Conservation (phyloP, 805 yeast genomes). For the Cyberlindnera maclurae region DNA sequence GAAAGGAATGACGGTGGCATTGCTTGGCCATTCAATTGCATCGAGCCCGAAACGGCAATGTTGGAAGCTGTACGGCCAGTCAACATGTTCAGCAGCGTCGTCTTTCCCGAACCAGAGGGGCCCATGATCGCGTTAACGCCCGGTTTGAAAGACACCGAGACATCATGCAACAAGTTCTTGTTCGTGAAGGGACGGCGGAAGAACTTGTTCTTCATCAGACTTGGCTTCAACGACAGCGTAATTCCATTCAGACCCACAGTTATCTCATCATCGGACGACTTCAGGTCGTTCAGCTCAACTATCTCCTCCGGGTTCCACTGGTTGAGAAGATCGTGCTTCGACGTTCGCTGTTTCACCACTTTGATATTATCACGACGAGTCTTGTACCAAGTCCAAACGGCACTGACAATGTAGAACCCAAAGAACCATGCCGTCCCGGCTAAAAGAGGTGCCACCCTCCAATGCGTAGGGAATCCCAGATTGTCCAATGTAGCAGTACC, state of each 20-base stretch:
- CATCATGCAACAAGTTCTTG: conserved; percentile 23
- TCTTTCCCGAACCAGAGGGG: conserved; percentile 76
- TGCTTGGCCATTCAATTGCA: conserved; percentile 35
- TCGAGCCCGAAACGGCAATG: conserved; percentile 29
- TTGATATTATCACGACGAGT: conserved; percentile 26
- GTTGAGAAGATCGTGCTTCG: conserved; percentile 2
- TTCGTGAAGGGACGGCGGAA: conserved; percentile 5
- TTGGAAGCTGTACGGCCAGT: conserved; percentile 44
- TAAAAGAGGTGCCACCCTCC: conserved; percentile 62
- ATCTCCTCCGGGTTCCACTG: not conserved
- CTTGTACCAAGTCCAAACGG: conserved; percentile 36
- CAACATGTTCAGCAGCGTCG: conserved; percentile 55
- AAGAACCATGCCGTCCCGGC: conserved; percentile 51
- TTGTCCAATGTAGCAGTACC: conserved; percentile 48
- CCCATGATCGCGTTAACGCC: conserved; percentile 73
- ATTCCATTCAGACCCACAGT: conserved; percentile 8
- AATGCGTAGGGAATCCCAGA: conserved; percentile 55
- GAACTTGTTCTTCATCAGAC: conserved; percentile 3
- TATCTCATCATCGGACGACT: not conserved
- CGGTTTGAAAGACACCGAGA: conserved; percentile 65
- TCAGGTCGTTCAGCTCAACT: not conserved
- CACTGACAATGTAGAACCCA: conserved; percentile 45
- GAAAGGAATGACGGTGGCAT: conserved; percentile 29
- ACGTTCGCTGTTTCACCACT: conserved; percentile 14
- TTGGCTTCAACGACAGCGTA: conserved; percentile 10